Base-by-base conservation (phyloP, 176 grass and related monocot genomes). In the Aegilops tauschii region DNA sequence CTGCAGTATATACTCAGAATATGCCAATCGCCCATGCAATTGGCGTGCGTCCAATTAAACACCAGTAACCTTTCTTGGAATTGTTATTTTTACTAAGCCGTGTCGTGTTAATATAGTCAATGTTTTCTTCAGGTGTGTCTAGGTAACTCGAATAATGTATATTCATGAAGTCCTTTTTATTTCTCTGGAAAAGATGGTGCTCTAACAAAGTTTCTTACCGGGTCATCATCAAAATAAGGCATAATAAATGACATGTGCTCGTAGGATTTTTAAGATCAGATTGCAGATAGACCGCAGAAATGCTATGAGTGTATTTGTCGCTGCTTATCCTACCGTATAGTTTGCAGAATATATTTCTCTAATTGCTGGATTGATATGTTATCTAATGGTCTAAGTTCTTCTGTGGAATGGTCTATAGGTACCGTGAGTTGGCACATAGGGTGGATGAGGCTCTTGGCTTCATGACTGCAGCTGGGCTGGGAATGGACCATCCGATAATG, bases 371-470 rank as follows among this genome's bases (percentile, higher is more conserved):
- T 77, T 17, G 3, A 70, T 30, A 52, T 30, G 27, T 59, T 74
- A 36, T 82, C 37, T 61, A 36, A 77, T 85, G 29, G 21, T 69
- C 75, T 52, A 25, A 79, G 8, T 61, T 13, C 25, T 77, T 82
- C 13, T 12, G 9, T 47, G 23, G 21, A 16, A 73, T 90, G 67
- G 6, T 66, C 52, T 65, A 56, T 85, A 98, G 97, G 82, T 98
- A 98, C 88, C 92, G 87, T 52, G 97, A 98, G 81, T 85, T 98
- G 62, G 97, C 90, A 8, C 90, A 96, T 83, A 86, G 97, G 64
- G 97, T 98, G 78, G 97, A 96, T 31, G 97, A 98, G 70, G 97
- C 97, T 13, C 91, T 98, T 82, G 94, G 97, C 13, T 96, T 98
- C 92, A 98, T 98, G 97, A 81, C 90, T 50, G 97, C 97, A 11